A percentile compares a stretch with the other conserved stretches of the same genome.
These are phyloP conservation scores for Gonapodya prolifera DNA, from an alignment of 192 early-diverging fungal species.

Conservation along the genomic window DNA sequence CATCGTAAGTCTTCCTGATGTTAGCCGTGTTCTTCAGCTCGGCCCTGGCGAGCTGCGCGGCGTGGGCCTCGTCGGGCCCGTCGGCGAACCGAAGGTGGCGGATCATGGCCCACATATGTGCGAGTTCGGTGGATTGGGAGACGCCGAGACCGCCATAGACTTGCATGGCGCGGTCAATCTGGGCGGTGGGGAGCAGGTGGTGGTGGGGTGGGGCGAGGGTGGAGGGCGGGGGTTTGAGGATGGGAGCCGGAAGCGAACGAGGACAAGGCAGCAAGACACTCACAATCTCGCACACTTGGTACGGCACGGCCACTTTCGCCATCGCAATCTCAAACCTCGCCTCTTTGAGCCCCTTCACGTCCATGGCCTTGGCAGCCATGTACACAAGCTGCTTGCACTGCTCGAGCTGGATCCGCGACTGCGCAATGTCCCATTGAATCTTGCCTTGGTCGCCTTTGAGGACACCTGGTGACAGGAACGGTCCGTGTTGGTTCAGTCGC, in stretches of 20 bases:
- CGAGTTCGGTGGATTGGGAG: slow-evolving; percentile 62
- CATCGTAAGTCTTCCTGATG: not conserved
- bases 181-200: no score
- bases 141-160: slow-evolving; percentile 83
- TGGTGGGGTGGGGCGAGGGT: no score
- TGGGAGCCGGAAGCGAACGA: no score
- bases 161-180: slow-evolving; percentile 67
- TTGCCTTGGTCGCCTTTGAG: not conserved
- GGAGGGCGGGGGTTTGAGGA: no score
- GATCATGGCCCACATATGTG: slow-evolving; percentile 65
- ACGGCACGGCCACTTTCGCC: slow-evolving; percentile 65
- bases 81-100: slow-evolving; percentile 88
- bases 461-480: no score
- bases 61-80: slow-evolving; percentile 89
- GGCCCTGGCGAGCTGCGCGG: slow-evolving; percentile 53
- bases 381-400: slow-evolving; percentile 82
- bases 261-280: no score
- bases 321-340: slow-evolving; percentile 92
- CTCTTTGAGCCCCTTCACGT: slow-evolving; percentile 68
- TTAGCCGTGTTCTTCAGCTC: slow-evolving; percentile 18
- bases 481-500: no score
- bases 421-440: slow-evolving; percentile 51
- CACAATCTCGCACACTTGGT: not conserved
- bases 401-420: slow-evolving; percentile 83
- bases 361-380: slow-evolving; percentile 81